These are phyloP conservation scores for Onygenales sp. DNA, from an alignment of 2,329 filamentous ascomycete species.

Conservation along the genomic window DNA sequence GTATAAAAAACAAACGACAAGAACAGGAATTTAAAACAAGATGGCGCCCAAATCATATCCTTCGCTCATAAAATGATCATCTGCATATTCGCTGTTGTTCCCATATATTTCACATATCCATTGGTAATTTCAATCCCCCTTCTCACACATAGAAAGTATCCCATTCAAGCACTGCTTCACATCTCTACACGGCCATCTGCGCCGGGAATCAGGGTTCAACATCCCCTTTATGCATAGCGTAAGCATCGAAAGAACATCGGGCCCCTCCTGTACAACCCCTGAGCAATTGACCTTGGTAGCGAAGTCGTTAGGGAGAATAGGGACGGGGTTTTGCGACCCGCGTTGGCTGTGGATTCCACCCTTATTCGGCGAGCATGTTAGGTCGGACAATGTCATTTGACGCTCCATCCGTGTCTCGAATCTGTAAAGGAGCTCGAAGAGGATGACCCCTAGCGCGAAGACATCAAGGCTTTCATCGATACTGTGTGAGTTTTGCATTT, in stretches of 20 bases:
- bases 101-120: not conserved
- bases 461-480: conserved; percentile 48
- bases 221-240: conserved; percentile 31
- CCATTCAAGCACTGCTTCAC: conserved; percentile 25
- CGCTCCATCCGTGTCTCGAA: conserved; percentile 45
- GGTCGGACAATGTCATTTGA: conserved; percentile 29
- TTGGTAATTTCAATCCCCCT: not conserved
- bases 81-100: too few species aligned
- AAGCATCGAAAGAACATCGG: conserved; percentile 20
- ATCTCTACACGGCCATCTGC: conserved; percentile 29
- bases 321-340: conserved; percentile 9
- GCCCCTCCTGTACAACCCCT: conserved; percentile 15
- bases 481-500: not conserved
- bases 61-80: too few species aligned
- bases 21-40: not conserved
- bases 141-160: conserved; percentile 15
- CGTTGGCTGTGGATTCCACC: conserved; percentile 7
- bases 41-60: not conserved
- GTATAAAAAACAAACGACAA: too few species aligned
- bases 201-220: conserved; percentile 27
- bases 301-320: conserved; percentile 29
- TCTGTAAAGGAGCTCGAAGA: conserved; percentile 51
- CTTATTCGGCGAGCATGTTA: conserved; percentile 23
- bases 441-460: conserved; percentile 52
- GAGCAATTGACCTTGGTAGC: conserved; percentile 27